A percentile compares a stretch with the other conserved stretches of the same genome.
Conservation (phyloP, 1,284 basidiomycete species). For the Ganoderma boninense region DNA sequence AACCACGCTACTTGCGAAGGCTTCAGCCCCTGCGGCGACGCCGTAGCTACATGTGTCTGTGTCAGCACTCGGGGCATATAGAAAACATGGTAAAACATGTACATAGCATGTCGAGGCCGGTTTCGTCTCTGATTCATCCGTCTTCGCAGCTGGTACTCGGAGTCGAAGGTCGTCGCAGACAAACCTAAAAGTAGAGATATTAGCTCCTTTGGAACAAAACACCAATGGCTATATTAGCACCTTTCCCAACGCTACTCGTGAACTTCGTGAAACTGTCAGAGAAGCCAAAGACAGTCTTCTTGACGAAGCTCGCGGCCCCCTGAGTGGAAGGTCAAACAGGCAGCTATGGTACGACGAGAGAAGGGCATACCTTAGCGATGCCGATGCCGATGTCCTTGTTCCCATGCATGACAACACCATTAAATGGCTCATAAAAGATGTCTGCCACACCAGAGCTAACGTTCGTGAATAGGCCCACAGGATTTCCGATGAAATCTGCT, state of each 20-base stretch:
- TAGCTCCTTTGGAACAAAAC: constrained; percentile 4
- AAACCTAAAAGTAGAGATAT: constrained; percentile 61
- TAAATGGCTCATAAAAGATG: constrained; percentile 99
- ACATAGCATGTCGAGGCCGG: constrained; percentile 96
- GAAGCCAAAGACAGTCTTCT: constrained; percentile 98
- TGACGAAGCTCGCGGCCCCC: constrained; percentile 98
- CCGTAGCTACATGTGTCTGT: constrained; percentile 72
- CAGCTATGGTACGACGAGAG: background rate
- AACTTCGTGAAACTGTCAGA: constrained; percentile 98
- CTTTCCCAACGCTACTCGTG: constrained; percentile 97
- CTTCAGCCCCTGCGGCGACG: constrained; percentile 93
- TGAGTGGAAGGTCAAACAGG: constrained; percentile 13
- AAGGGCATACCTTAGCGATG: constrained; percentile 83
- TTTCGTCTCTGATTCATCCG: constrained; percentile 92
- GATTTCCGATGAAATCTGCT: constrained; percentile 94
- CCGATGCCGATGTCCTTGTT: constrained; percentile 96
- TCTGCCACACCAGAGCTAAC: constrained; percentile 99
- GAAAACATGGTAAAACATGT: constrained; percentile 36
- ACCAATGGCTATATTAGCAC: constrained; percentile 45
- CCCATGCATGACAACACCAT: constrained; percentile 97
- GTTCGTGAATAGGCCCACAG: constrained; percentile 97
- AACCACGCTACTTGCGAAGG: constrained; percentile 92
- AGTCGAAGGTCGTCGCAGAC: constrained; percentile 96
- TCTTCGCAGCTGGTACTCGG: constrained; percentile 92
- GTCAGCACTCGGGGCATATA: constrained; percentile 21